A percentile compares a stretch with the other conserved stretches of the same genome.
These are phyloP conservation scores for Nephelium lappaceum DNA, from an alignment of 345 rosid genomes.

Conservation along the genomic window DNA sequence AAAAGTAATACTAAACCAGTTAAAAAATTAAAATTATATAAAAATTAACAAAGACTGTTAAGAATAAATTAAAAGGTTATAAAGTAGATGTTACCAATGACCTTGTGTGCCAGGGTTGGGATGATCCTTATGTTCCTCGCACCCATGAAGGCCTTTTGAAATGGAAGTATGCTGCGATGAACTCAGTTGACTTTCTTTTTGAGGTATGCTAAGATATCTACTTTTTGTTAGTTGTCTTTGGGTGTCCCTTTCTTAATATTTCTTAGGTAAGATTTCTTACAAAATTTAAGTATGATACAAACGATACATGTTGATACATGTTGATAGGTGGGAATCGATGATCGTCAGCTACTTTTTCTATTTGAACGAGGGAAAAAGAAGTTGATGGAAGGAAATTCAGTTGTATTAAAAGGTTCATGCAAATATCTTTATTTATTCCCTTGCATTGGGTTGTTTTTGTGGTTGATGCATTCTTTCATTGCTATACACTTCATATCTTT, in stretches of 20 bases:
- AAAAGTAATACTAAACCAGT: no score
- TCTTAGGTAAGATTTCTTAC: not conserved
- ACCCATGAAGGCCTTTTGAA: constrained; percentile 97
- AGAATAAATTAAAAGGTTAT: not conserved
- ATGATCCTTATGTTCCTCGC: constrained; percentile 93
- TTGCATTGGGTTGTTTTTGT: constrained; percentile 6
- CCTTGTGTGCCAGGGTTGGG: constrained; percentile 76
- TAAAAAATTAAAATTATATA: no score
- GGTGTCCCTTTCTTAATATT: constrained; percentile 13
- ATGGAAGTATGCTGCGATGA: constrained; percentile 96
- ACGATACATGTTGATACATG: not conserved
- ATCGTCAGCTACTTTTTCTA: constrained; percentile 55
- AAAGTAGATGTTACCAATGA: constrained; percentile 11
- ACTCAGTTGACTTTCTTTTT: constrained; percentile 91
- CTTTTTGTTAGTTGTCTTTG: constrained; percentile 8
- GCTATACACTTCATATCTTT: not conserved
- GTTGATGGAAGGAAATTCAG: constrained; percentile 73
- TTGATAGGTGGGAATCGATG: constrained; percentile 58
- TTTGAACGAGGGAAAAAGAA: constrained; percentile 81
- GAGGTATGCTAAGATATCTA: constrained; percentile 48
- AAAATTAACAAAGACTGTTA: no score
- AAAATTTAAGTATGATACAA: not conserved
- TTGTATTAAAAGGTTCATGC: constrained; percentile 68
- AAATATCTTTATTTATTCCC: not conserved
- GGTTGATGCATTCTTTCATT: not conserved